Percentiles rank a stretch among this genome's conserved stretches.
Evolutionary conservation across 371 early-diverging fungal species (phyloP).

Genomic region (Syncephalastrum contaminatum): DNA sequence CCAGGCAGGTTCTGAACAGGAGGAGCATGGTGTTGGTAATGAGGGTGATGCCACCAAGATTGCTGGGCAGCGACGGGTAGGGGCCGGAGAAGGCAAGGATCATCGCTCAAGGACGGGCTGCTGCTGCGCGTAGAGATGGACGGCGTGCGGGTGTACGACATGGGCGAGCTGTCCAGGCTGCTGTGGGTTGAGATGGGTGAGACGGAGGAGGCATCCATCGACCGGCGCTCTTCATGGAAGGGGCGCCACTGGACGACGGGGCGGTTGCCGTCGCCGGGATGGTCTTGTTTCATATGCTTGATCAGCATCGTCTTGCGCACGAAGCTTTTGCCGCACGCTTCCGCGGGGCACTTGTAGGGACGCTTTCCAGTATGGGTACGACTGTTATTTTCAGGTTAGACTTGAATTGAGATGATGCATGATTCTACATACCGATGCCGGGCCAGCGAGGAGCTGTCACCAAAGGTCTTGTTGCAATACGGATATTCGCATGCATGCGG

Average conservation of each 20-base stretch:
- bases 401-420: not conserved
- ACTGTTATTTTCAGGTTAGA: slow-evolving; percentile 12
- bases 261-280: slow-evolving; percentile 31
- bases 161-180: not conserved
- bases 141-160: not conserved
- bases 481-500: slow-evolving; percentile 68
- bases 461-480: slow-evolving; percentile 55
- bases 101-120: slow-evolving; percentile 2
- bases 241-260: slow-evolving; percentile 46
- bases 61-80: too few relatives aligned
- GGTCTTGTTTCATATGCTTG: slow-evolving; percentile 57
- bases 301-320: slow-evolving; percentile 69
- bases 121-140: slow-evolving; percentile 4
- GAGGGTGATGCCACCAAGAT: too few relatives aligned
- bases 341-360: slow-evolving; percentile 62
- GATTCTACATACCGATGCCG: slow-evolving; percentile 32
- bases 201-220: slow-evolving; percentile 16
- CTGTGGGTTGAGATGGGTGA: slow-evolving; percentile 9
- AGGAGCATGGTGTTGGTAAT: too few relatives aligned
- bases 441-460: slow-evolving; percentile 59
- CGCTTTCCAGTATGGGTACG: slow-evolving; percentile 74
- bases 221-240: slow-evolving; percentile 40
- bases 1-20: too few relatives aligned
- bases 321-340: slow-evolving; percentile 63
- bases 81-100: too few relatives aligned